Conservation (phyloP, 495 filamentous ascomycete genomes). For the Lentithecium fluviatile region DNA sequence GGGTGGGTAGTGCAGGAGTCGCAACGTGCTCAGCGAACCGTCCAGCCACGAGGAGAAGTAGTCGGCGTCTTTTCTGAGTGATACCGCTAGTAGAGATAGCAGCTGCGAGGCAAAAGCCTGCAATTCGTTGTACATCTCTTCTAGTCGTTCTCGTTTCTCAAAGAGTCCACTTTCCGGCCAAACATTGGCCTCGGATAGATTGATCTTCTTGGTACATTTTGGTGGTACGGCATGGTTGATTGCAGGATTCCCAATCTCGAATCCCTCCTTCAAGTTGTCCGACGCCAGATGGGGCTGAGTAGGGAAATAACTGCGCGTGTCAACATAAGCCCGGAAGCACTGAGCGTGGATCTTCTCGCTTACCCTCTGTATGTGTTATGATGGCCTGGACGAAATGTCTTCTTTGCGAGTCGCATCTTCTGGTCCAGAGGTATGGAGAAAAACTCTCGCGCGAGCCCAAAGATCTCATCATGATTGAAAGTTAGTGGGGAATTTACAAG, state of each 20-base stretch:
- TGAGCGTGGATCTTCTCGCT: background rate
- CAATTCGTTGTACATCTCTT: constrained; percentile 47
- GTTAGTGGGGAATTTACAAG: constrained; percentile 46
- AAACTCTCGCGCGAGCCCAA: constrained; percentile 46
- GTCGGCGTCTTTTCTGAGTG: constrained; percentile 43
- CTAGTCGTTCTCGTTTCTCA: constrained; percentile 31
- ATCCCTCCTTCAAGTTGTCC: constrained; percentile 52
- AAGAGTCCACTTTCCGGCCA: constrained; percentile 41
- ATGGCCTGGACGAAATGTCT: constrained; percentile 43
- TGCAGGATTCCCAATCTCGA: constrained; percentile 46
- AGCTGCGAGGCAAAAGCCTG: constrained; percentile 46
- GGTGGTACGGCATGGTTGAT: background rate
- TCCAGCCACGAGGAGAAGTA: constrained; percentile 46
- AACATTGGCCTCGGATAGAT: constrained; percentile 48
- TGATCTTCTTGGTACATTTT: constrained; percentile 35
- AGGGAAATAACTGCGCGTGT: constrained; percentile 43
- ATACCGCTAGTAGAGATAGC: constrained; percentile 46
- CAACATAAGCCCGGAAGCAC: background rate
- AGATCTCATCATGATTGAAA: constrained; percentile 46
- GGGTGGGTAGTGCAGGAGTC: constrained; percentile 46
- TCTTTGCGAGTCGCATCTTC: constrained; percentile 49
- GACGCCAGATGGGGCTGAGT: constrained; percentile 38
- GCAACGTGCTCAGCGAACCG: constrained; percentile 48
- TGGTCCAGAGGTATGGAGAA: constrained; percentile 40
- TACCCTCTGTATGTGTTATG: constrained; percentile 49